A percentile compares a stretch with the other conserved stretches of the same genome.
Evolutionary conservation across 2,329 filamentous ascomycete genomes (phyloP).

Genomic region (Coniochaeta ligniaria): DNA sequence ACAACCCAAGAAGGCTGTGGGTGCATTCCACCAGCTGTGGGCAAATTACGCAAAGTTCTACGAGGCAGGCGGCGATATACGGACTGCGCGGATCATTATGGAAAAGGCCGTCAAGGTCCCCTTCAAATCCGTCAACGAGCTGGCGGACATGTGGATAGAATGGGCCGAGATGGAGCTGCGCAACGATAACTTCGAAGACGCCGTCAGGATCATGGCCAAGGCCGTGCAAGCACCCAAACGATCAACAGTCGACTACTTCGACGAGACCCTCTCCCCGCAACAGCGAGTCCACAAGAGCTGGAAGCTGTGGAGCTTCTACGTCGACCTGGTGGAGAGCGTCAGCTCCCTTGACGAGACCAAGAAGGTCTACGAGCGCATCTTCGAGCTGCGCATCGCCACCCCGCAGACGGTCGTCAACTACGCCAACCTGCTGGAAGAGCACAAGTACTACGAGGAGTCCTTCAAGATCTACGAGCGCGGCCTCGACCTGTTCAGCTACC

Average conservation of each 20-base stretch:
- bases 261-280: slow-evolving; percentile 87
- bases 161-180: slow-evolving; percentile 98
- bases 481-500: slow-evolving; percentile 96
- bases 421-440: slow-evolving; percentile 87
- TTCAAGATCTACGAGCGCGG: slow-evolving; percentile 98
- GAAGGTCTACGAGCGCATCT: slow-evolving; percentile 94
- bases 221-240: slow-evolving; percentile 94
- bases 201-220: slow-evolving; percentile 93
- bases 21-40: slow-evolving; percentile 93
- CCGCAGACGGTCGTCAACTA: slow-evolving; percentile 99
- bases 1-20: slow-evolving; percentile 87
- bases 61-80: slow-evolving; percentile 76
- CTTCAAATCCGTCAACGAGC: slow-evolving; percentile 93
- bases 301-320: slow-evolving; percentile 99
- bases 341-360: slow-evolving; percentile 84
- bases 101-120: slow-evolving; percentile 97
- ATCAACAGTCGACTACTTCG: slow-evolving; percentile 98
- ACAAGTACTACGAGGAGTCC: slow-evolving; percentile 92
- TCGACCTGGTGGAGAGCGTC: slow-evolving; percentile 94
- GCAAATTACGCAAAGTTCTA: slow-evolving; percentile 96
- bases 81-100: slow-evolving; percentile 85
- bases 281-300: slow-evolving; percentile 98
- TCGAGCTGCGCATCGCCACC: slow-evolving; percentile 94
- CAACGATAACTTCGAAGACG: slow-evolving; percentile 91
- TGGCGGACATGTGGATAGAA: slow-evolving; percentile 98